These are phyloP conservation scores for Artomyces pyxidatus DNA, from an alignment of 768 basidiomycete species.

Conservation along the genomic window DNA sequence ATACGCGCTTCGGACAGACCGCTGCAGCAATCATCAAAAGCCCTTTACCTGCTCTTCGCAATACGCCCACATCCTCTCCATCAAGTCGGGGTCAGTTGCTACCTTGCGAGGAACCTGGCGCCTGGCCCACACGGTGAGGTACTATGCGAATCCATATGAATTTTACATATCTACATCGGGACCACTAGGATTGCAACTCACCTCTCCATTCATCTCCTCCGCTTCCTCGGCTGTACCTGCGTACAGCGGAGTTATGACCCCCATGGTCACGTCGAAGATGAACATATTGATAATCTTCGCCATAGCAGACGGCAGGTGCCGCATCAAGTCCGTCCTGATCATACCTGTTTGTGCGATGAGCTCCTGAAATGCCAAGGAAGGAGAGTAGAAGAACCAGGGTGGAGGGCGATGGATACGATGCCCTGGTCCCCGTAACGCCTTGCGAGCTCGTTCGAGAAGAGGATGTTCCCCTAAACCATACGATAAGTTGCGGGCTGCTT, in stretches of 20 bases:
- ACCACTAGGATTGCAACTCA: background rate
- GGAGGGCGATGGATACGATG: constrained; percentile 32
- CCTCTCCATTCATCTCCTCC: constrained; percentile 8
- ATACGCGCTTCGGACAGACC: no score
- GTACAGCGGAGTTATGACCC: constrained; percentile 10
- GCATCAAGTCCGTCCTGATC: background rate
- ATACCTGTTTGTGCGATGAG: background rate
- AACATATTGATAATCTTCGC: background rate
- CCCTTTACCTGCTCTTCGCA: constrained; percentile 18
- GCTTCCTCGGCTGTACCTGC: constrained; percentile 11
- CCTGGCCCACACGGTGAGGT: constrained; percentile 19
- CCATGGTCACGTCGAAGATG: constrained; percentile 3
- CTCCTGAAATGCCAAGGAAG: background rate
- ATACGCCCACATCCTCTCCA: constrained; percentile 18
- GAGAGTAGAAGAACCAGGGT: constrained; percentile 34
- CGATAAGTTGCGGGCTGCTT: no score
- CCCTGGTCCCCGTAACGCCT: constrained; percentile 34
- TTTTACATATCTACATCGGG: background rate
- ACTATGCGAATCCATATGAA: constrained; percentile 6
- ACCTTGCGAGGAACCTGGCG: constrained; percentile 4
- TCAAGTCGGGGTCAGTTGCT: constrained; percentile 9
- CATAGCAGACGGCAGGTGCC: background rate
- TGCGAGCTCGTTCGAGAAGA: constrained; percentile 33
- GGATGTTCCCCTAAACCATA: constrained; percentile 39
- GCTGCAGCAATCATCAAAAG: no score